Evolutionary conservation across 768 basidiomycete species (phyloP).

Genomic region (Trichaptum fuscoviolaceum): DNA sequence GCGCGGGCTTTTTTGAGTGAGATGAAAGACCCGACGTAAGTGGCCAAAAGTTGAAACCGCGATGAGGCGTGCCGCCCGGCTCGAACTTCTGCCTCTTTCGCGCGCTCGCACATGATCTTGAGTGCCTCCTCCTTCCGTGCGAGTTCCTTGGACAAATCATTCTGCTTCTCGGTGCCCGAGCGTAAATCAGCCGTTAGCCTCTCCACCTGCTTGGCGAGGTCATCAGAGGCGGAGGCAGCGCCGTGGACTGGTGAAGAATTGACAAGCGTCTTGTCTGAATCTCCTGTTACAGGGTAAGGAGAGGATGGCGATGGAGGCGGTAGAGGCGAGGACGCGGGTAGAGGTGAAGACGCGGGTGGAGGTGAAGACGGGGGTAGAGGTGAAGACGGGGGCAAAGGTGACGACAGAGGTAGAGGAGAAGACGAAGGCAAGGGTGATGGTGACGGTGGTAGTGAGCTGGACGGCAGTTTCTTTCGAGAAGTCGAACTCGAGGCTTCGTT

Average conservation of each 20-base stretch:
- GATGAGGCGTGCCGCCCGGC: too few species aligned
- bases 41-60: not conserved
- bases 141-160: not conserved
- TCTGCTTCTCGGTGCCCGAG: not conserved
- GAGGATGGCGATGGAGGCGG: not conserved
- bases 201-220: not conserved
- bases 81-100: too few species aligned
- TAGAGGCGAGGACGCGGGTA: too few species aligned
- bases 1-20: not conserved
- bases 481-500: not conserved
- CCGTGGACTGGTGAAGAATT: not conserved
- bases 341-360: too few species aligned
- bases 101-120: not conserved
- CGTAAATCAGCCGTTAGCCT: not conserved
- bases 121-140: not conserved
- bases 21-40: not conserved
- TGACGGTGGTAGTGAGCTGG: not conserved
- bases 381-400: not conserved
- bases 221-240: not conserved
- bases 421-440: not conserved
- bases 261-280: not conserved
- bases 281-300: not conserved
- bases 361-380: not conserved
- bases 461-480: not conserved
- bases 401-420: too few species aligned